Base-by-base conservation (phyloP, 1,284 basidiomycete genomes). In the Naganishia albida region DNA sequence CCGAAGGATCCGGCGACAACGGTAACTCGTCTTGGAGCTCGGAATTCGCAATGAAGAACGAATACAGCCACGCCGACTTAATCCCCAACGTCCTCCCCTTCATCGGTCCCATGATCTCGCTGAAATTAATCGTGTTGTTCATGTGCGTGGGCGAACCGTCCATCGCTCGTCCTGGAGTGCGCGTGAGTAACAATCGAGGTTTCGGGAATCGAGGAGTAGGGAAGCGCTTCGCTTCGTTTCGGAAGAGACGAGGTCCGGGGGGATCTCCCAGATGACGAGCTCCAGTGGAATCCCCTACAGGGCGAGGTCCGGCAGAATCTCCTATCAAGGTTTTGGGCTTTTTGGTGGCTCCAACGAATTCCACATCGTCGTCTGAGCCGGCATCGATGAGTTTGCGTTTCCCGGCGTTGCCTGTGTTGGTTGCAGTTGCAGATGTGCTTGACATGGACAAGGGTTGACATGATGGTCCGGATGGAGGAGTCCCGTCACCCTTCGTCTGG, bases 11-110 rank as follows among this genome's bases (percentile, higher is more conserved):
- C 4, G 4, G 10, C 34, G 34, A 4, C 34, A 67, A 23, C 23
- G 67, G 67, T 28, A 68, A 49, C 39, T 65, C 51, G 7, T 51
- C 43, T 20, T 57, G 63, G 2, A 65, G 50, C 20, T 68, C 67
- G 15, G 65, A 43, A 20, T 66, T 51, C 10, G 51, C 59, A 26
- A 62, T 62, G 50, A 62, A 66, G 30, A 54, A 66, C 10, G 49
- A 34, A 34, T 66, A 66, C 12, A 52, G 38, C 51, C 43, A 46
- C 39, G 46, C 64, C 16, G 34, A 44, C 20, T 54, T 52, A n/a
- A 66, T 49, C 20, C 48, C 59, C 42, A 49, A 39, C 8, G 13
- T 51, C 42, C 59, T 30, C 42, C 59, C 49, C 39, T 62, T 30
- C 50, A 62, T 43, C 20, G 59, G 57, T 25, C 64, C 55, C 57